These are phyloP conservation scores for Suhomyces chickasaworum DNA, from an alignment of 1,139 yeast genomes.

Conservation along the genomic window DNA sequence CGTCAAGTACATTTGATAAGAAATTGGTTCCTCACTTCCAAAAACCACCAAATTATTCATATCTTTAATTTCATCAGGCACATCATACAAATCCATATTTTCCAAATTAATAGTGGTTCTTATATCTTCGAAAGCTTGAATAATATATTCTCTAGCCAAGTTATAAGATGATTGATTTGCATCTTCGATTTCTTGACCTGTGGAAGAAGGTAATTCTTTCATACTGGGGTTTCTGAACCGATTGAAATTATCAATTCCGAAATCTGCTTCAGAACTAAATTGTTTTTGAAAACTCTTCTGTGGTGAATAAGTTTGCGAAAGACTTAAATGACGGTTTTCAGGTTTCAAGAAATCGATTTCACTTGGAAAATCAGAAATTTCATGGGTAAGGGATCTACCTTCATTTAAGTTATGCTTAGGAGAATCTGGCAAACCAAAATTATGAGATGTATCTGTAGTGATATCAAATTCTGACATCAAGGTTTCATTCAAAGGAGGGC, in stretches of 20 bases:
- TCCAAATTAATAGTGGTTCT: conserved; percentile 45
- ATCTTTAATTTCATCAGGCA: conserved; percentile 61
- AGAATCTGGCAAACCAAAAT: conserved; percentile 30
- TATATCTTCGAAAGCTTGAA: conserved; percentile 44
- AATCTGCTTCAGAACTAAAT: conserved; percentile 47
- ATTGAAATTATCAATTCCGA: conserved; percentile 49
- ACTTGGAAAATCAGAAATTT: conserved; percentile 12
- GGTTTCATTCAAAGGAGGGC: conserved; percentile 32
- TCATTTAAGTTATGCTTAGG: conserved; percentile 18
- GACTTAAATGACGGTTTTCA: not conserved
- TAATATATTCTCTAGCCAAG: conserved; percentile 37
- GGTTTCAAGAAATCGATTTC: conserved; percentile 15
- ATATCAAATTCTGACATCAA: conserved; percentile 33
- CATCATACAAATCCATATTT: conserved; percentile 37
- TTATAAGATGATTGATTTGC: conserved; percentile 11
- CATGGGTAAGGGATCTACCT: not conserved
- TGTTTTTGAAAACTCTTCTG: conserved; percentile 10
- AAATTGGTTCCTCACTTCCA: conserved; percentile 31
- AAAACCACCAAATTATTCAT: conserved; percentile 49
- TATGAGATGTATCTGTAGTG: conserved; percentile 23
- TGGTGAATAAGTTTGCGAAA: conserved; percentile 15
- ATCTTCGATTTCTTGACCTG: conserved; percentile 16
- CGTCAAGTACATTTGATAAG: conserved; percentile 50
- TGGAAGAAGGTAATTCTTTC: conserved; percentile 30
- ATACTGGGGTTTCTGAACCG: conserved; percentile 36